Evolutionary conservation across 768 basidiomycete species (phyloP), one percentile per base, ranked within the genome.

Genomic region (Candolleomyces efflorescens): DNA sequence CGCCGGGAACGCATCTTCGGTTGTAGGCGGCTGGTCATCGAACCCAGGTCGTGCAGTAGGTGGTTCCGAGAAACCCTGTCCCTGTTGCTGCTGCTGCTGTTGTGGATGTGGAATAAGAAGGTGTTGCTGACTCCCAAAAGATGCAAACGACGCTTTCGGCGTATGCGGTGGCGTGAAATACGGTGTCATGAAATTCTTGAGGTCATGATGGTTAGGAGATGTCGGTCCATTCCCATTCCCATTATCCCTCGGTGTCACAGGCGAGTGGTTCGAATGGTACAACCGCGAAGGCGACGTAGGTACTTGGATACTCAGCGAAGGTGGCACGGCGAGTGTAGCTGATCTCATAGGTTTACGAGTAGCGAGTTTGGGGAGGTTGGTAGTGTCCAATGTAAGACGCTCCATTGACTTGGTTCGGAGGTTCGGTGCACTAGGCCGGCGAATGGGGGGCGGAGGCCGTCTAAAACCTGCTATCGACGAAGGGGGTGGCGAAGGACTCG

Each of bases 11-110:
- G 83, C 73, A 18, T 85, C 79, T 3, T 82, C 72, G 3, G 83
- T 83, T 2, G 79, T 83, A 22, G 86, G 83, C 49, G 80, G 77
- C 36, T 53, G 56, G 37, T 44, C 41, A 58, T 82, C 81, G 3
- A 77, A 73, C 63, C 83, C 85, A 5, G 86, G 88, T 3, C 84
- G 82, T 1, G 84, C 87, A 0, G 89, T 90, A 50, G 81, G 82
- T 10, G 84, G 82, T 20, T 26, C 41, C 18, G 39, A 23, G 15
- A n/a, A 2, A 22, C n/a, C n/a, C n/a, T n/a, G n/a, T n/a, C n/a
- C n/a, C n/a, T n/a, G n/a, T n/a, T 20, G 32, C 48, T n/a, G 39
- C 38, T 18, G 43, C 15, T 52, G 53, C 11, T 18, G 53, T 23
- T 17, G n/a, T n/a, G n/a, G n/a, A n/a, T n/a, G n/a, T n/a, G n/a